Base-by-base conservation (phyloP, 2,329 filamentous ascomycete species). In the Epichloe sp. region DNA sequence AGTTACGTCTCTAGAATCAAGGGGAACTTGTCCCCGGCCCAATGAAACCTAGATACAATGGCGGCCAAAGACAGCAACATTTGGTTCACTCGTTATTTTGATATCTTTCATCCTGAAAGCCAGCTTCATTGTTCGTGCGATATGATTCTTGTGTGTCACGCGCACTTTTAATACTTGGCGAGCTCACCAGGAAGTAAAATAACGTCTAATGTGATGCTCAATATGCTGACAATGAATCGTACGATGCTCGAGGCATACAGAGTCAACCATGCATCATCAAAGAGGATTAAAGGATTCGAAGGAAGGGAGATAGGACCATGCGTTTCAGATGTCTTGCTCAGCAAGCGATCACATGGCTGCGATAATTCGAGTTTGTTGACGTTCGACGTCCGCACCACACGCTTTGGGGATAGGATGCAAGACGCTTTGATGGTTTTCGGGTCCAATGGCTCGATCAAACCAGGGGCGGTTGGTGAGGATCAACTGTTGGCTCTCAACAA, bases 401-500 rank as follows among this genome's bases (percentile, higher is more conserved):
- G 51, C 34, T 50, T 44, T 50, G 44, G 47, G 47, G 42, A 37
- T 36, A 43, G 47, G 26, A 44, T 35, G 40, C 31, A 50, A 38
- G 42, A 44, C 46, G 52, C 52, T 47, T 52, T 49, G 52, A 54
- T 38, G 19, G 26, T 45, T 23, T 52, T 44, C 15, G 44, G 48
- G 38, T 41, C 52, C 42, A 46, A 44, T 52, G 49, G 52, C 49
- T 53, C 38, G 26, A 42, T 12, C 50, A 44, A 56, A 58, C 53
- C 51, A 44, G 51, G 51, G 48, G 51, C 35, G 43, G 43, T 41
- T 44, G 48, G 53, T 44, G 34, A 44, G 52, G 52, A 52, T 51
- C 56, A 52, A 42, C 42, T 46, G 35, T 52, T 54, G 56, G 56
- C 54, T 48, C 55, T 48, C 44, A 35, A 43, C 17, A 12, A 31